Conservation (phyloP, 805 yeast species). For the Yamadazyma sp. region DNA sequence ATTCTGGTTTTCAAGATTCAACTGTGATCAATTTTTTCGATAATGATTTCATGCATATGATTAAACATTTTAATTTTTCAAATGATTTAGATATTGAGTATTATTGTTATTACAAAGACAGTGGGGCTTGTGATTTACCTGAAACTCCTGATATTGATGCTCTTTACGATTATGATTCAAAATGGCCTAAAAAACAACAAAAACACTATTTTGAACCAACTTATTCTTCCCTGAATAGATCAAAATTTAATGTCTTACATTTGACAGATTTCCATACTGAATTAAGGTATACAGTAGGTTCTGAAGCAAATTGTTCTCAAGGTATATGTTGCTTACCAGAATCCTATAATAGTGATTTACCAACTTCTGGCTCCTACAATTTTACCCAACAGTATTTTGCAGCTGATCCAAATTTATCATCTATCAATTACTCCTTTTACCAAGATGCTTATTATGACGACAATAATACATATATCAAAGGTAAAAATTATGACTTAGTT, state of each 20-base stretch:
- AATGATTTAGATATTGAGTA: slow-evolving; percentile 40
- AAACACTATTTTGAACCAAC: slow-evolving; percentile 23
- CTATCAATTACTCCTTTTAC: slow-evolving; percentile 14
- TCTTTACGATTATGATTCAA: slow-evolving; percentile 21
- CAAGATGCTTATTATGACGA: slow-evolving; percentile 27
- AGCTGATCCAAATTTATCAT: slow-evolving; percentile 10
- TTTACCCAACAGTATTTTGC: slow-evolving; percentile 26
- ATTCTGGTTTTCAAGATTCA: slow-evolving; percentile 23
- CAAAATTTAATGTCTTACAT: slow-evolving; percentile 60
- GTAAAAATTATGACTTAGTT: slow-evolving; percentile 33
- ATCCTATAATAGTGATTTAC: slow-evolving; percentile 33
- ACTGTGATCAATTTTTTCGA: slow-evolving; percentile 32
- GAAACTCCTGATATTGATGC: slow-evolving; percentile 46
- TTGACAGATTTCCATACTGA: slow-evolving; percentile 66
- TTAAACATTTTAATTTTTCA: slow-evolving; percentile 33
- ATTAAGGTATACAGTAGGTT: slow-evolving; percentile 49
- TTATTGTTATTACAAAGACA: slow-evolving; percentile 50
- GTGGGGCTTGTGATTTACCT: slow-evolving; percentile 49
- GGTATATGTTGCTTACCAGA: slow-evolving; percentile 62
- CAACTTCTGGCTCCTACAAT: slow-evolving; percentile 21
- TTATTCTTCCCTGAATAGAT: slow-evolving; percentile 17
- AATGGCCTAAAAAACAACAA: slow-evolving; percentile 37
- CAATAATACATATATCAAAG: slow-evolving; percentile 24
- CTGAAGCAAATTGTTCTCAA: slow-evolving; percentile 56
- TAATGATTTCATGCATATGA: slow-evolving; percentile 37